Evolutionary conservation across 192 early-diverging fungal species (phyloP), one percentile per base, ranked within the genome.

Genomic region (Bifiguratus adelaidae): DNA sequence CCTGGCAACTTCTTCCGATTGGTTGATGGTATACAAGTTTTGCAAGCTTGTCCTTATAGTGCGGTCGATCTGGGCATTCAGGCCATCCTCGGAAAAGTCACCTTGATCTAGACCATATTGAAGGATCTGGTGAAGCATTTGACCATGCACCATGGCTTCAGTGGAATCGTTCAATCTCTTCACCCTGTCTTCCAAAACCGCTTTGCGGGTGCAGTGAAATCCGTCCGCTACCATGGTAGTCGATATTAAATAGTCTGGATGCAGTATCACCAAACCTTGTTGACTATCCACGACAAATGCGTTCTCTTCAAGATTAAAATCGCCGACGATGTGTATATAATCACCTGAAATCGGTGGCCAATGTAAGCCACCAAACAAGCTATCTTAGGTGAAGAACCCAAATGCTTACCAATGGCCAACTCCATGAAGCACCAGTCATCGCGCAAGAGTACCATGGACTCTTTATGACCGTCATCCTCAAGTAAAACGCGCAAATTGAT

Each of bases 221-320:
- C 76, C 77, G 11, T 91, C 85, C 0, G 92, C 63, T 3, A 91
- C 60, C 3, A 71, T 58, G 3, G 95, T 91, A 19, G 79, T 74
- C 0, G 88, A 71, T 13, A 96, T 68, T 11, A 98, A 61, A 2
- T 53, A 52, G 57, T 96, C 95, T 2, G 95, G 95, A 37, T 89
- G 74, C 12, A 89, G 55, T 25, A 95, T 73, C 0, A 89, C 52
- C 20, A 83, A 62, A 25, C 71, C 61, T 3, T 81, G 42, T 4
- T 48, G 25, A 29, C 78, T 74, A 48, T 86, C 77, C 22, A 86
- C 69, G 8, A 88, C 59, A 21, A 58, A 11, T 33, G n/a, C 9
- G 32, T 8, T 33, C 32, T 8, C n/a, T 33, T 8, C n/a, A 33
- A n/a, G 32, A n/a, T 33, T n/a, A n/a, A 33, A 33, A n/a, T n/a